Evolutionary conservation across 805 yeast species (phyloP), one percentile per base, ranked within the genome.

Genomic region (Priceomyces castillae): DNA sequence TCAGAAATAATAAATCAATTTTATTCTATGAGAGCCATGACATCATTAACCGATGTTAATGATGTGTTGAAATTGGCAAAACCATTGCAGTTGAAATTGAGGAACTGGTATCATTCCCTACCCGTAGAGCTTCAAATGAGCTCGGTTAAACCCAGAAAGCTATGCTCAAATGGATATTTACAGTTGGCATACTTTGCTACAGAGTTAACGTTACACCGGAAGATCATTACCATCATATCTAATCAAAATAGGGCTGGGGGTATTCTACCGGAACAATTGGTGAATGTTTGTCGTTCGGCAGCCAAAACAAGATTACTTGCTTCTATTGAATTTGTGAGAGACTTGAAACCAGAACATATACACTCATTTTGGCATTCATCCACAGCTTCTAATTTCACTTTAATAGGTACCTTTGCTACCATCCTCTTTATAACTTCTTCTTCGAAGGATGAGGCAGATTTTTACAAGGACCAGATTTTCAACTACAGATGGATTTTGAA

Each of bases 331-430:
- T 86, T 88, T 61, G 82, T 87, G 7, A 69, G 83, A 39, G 84
- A 81, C 46, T 71, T 90, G 59, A 83, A 82, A 52, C 83, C 85
- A 7, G 96, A 89, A 52, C 95, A 89, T 56, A 74, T 88, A 38
- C 90, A 83, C 58, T 80, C 95, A 9, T 90, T 89, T 61, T 90
- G 97, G 97, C 94, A 87, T 63, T 79, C 90, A 1, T 80, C 90
- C 1, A 78, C 96, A 0, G 74, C 94, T 0, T 75, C 85, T 11
- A 88, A 87, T 56, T 80, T 90, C 49, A 81, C 95, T 5, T 64
- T 87, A 30, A 87, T 90, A 31, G 97, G 96, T 2, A 80, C 92
- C 0, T 90, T 90, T 72, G 96, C 96, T 0, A 83, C 95, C 0
- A 69, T 90, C 10, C 65, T 90, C 42, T 86, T 77, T 53, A 82